These are phyloP conservation scores for Circinella minor DNA, from an alignment of 371 early-diverging fungal species.

Conservation along the genomic window DNA sequence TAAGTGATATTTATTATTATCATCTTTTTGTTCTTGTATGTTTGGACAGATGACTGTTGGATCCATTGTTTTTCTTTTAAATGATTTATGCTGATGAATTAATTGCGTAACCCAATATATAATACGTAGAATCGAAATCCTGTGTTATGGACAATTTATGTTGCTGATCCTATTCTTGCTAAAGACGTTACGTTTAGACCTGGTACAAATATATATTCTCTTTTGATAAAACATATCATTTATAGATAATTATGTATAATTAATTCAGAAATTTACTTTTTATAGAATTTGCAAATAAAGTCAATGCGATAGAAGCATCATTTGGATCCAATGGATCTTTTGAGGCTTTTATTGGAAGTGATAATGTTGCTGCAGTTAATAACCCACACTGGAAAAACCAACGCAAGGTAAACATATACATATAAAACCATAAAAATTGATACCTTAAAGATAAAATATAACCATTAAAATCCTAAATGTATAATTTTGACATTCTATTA, in stretches of 20 bases:
- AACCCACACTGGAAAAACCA: constrained; percentile 43
- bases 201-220: constrained; percentile 24
- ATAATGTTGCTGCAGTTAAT: constrained; percentile 34
- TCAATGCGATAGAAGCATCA: background rate
- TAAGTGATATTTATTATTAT: background rate
- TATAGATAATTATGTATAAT: background rate
- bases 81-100: too few relatives aligned
- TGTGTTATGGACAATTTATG: constrained; percentile 32
- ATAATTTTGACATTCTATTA: background rate
- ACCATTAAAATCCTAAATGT: too few relatives aligned
- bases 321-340: constrained; percentile 10
- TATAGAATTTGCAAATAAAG: constrained; percentile 10
- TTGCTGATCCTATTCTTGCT: constrained; percentile 35
- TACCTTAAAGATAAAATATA: too few relatives aligned
- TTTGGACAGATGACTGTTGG: too few relatives aligned
- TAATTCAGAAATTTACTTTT: constrained; percentile 6
- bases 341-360: constrained; percentile 28
- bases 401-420: constrained; percentile 27
- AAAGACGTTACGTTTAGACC: constrained; percentile 31
- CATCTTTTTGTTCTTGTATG: too few relatives aligned
- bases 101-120: too few relatives aligned
- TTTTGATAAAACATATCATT: too few relatives aligned
- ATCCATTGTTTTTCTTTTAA: too few relatives aligned
- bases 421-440: background rate
- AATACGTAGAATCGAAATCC: constrained; percentile 24